A percentile compares a stretch with the other conserved stretches of the same genome.
phyloP scores from a whole-genome alignment of 163 green algal species.

The Coccomyxa subellipsoidea region DNA sequence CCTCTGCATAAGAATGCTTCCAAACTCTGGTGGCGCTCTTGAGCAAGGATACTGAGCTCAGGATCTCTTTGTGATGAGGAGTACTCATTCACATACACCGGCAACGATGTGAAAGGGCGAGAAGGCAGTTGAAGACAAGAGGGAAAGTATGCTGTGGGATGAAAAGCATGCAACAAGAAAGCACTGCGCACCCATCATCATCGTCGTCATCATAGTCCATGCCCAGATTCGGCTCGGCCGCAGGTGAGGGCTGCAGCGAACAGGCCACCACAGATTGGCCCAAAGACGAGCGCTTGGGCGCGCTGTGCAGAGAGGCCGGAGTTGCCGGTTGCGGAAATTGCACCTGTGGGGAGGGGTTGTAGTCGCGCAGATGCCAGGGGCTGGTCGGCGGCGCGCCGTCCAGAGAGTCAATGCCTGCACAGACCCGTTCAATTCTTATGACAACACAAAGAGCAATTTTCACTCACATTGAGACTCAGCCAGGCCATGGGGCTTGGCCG shows the following conservation, averaged over 20 bases:
- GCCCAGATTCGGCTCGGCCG: not conserved
- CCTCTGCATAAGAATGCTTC: no score
- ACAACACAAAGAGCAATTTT: no score
- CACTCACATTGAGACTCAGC: no score
- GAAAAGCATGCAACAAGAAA: no score
- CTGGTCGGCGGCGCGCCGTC: not conserved
- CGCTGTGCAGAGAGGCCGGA: not conserved
- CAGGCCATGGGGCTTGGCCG: no score
- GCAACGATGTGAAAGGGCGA: no score
- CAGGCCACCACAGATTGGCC: not conserved
- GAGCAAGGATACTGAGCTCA: no score
- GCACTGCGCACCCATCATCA: not conserved
- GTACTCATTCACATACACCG: no score
- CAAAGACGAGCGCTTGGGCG: not conserved
- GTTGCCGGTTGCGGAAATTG: not conserved
- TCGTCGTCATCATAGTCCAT: not conserved
- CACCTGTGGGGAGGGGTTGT: constrained; percentile 3
- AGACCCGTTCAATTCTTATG: not conserved
- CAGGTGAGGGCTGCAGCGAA: not conserved
- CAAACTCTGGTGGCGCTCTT: no score
- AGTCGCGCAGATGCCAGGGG: constrained; percentile 2
- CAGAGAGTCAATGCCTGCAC: not conserved
- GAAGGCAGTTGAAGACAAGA: no score
- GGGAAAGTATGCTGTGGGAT: no score
- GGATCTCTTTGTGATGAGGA: no score